These are phyloP conservation scores for Avena atlantica DNA, from an alignment of 176 grass and related monocot genomes.

Conservation along the genomic window DNA sequence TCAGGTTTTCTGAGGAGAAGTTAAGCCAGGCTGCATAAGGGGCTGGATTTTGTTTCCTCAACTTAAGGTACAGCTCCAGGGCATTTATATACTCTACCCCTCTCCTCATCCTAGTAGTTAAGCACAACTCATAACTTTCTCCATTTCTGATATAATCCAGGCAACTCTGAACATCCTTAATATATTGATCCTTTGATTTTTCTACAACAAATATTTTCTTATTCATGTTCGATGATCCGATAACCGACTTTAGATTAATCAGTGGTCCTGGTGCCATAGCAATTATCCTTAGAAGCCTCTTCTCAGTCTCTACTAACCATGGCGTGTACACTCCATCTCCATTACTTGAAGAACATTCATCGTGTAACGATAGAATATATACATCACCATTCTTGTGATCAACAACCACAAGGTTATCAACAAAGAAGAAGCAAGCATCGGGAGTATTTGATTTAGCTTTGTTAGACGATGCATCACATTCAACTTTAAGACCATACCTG, in stretches of 20 bases:
- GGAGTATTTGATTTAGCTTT: constrained; percentile 77
- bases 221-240: constrained; percentile 44
- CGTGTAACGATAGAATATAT: constrained; percentile 77
- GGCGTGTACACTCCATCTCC: constrained; percentile 38
- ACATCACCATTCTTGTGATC: constrained; percentile 84
- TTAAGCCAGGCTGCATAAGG: constrained; percentile 98
- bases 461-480: constrained; percentile 90
- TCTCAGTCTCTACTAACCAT: constrained; percentile 86
- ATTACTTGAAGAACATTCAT: constrained; percentile 49
- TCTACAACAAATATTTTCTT: constrained; percentile 66
- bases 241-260: constrained; percentile 41
- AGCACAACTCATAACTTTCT: constrained; percentile 92
- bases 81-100: constrained; percentile 62
- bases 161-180: constrained; percentile 79
- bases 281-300: constrained; percentile 69
- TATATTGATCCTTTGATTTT: constrained; percentile 85
- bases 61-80: constrained; percentile 70
- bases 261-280: constrained; percentile 32
- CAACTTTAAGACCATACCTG: constrained; percentile 94
- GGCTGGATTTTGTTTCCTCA: constrained; percentile 88
- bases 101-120: constrained; percentile 89
- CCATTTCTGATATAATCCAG: constrained; percentile 79
- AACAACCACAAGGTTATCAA: constrained; percentile 74
- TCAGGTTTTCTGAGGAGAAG: constrained; percentile 76
- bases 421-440: constrained; percentile 96